Evolutionary conservation across 78 protist genomes (phyloP).

Genomic region (Isochrysis galbana): DNA sequence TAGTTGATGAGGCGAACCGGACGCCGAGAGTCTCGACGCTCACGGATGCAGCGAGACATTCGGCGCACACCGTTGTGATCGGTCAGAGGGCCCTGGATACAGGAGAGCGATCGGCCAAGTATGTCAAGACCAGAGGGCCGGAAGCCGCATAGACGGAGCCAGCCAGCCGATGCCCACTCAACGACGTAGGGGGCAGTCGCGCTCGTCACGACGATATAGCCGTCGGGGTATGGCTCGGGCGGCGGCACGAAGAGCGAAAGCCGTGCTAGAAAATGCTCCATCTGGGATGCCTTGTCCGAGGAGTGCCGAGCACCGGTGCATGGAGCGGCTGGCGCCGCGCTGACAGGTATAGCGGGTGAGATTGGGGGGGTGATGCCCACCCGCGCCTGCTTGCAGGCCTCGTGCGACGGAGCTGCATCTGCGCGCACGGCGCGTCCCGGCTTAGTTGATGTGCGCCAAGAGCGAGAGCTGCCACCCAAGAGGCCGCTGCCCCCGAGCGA

Average conservation of each 20-base stretch:
- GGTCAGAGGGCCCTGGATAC: background rate
- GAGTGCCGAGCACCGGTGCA: too few species aligned
- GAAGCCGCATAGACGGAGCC: background rate
- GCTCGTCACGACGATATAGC: background rate
- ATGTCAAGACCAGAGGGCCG: background rate
- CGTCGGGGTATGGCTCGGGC: background rate
- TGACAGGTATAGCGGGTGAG: too few species aligned
- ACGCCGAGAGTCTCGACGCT: background rate
- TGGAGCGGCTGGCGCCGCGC: too few species aligned
- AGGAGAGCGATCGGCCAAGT: background rate
- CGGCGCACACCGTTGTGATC: background rate
- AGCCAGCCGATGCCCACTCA: background rate
- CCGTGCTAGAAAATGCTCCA: too few species aligned
- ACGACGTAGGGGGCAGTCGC: background rate
- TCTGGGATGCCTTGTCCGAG: too few species aligned
- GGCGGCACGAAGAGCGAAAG: background rate
- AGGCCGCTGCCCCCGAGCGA: too few species aligned
- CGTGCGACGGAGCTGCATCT: too few species aligned
- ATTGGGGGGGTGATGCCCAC: too few species aligned
- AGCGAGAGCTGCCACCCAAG: too few species aligned
- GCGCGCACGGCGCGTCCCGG: too few species aligned
- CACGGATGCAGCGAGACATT: background rate
- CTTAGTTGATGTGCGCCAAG: too few species aligned
- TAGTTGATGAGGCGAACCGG: background rate
- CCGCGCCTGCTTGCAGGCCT: too few species aligned